Evolutionary conservation across 2,329 filamentous ascomycete genomes (phyloP).

Genomic region (Aspergillus amoenus): DNA sequence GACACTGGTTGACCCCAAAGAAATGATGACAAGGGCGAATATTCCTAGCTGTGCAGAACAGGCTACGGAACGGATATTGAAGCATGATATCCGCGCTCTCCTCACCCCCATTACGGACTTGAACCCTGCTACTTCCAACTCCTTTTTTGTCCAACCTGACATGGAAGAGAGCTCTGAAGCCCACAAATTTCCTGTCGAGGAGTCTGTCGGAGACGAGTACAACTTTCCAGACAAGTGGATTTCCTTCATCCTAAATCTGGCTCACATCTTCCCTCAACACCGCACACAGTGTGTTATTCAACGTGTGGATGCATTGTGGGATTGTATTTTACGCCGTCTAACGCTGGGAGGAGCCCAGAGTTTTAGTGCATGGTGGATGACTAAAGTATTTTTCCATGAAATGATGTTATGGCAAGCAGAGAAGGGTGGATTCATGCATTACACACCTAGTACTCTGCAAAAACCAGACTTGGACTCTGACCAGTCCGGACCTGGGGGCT

Average conservation of each 20-base stretch:
- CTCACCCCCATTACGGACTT: slow-evolving; percentile 40
- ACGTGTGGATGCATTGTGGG: slow-evolving; percentile 46
- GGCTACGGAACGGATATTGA: slow-evolving; percentile 40
- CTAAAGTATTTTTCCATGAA: slow-evolving; percentile 93
- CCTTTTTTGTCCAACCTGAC: slow-evolving; percentile 37
- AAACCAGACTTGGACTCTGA: slow-evolving; percentile 25
- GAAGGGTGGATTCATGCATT: slow-evolving; percentile 80
- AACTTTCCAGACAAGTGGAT: slow-evolving; percentile 52
- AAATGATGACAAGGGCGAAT: slow-evolving; percentile 42
- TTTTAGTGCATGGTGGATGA: slow-evolving; percentile 61
- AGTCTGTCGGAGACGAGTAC: slow-evolving; percentile 38
- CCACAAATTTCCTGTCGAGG: slow-evolving; percentile 38
- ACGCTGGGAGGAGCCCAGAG: slow-evolving; percentile 46
- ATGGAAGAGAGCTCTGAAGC: slow-evolving; percentile 29
- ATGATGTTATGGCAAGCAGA: slow-evolving; percentile 89
- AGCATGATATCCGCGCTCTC: slow-evolving; percentile 45
- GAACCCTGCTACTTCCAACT: slow-evolving; percentile 28
- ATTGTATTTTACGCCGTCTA: slow-evolving; percentile 44
- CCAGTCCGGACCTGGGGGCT: slow-evolving; percentile 20
- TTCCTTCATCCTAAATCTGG: slow-evolving; percentile 43
- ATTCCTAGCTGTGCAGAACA: slow-evolving; percentile 40
- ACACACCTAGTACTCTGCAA: slow-evolving; percentile 40
- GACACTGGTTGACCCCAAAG: slow-evolving; percentile 39
- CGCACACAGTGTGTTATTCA: slow-evolving; percentile 46
- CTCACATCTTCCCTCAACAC: slow-evolving; percentile 41